Base-by-base conservation (phyloP, 257 asterid species). In the Forsythia suspensa region DNA sequence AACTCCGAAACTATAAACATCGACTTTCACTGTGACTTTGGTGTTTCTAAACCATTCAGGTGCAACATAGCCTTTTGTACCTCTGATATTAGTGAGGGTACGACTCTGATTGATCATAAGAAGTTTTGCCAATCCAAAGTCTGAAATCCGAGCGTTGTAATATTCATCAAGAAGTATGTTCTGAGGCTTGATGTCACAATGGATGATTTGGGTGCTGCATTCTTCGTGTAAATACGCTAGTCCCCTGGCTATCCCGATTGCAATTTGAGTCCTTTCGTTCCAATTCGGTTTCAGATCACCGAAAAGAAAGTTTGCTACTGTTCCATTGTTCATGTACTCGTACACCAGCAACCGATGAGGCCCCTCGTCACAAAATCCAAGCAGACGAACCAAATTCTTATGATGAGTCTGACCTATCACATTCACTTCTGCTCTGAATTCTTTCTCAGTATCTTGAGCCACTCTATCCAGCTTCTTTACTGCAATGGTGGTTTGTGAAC, bases 1-100 rank as follows among this genome's bases (percentile, higher is more conserved):
- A n/a, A 91, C 89, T 0, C 94, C 93, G 12, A 88, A 90, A 74
- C 92, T 89, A 43, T 89, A 91, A 2, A 90, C 97, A 78, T 86
- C 94, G 0, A 84, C 92, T 67, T 88, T 91, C 2, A 36, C 80
- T 0, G 78, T 86, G 24, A 91, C 42, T 73, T 67, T 79, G 11
- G 55, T 81, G 84, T 91, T 86, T 78, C 89, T 80, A 55, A 84
- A 85, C 88, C 86, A 82, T 72, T 87, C 87, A 0, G 85, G 88
- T 3, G 88, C 90, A 8, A 84, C 81, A 36, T 87, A 87, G 1
- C 90, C 88, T 77, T 73, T 76, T 21, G 88, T 87, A 21, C 90
- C 86, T 81, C 88, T 70, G 1, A 87, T 79, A 15, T 75, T 36
- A 15, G 88, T 84, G 6, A 21, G 20, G 0, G 81, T 85, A 73